A percentile compares a stretch with the other conserved stretches of the same genome.
Evolutionary conservation across 352 stramenopile species (phyloP).

Genomic region (Chrysophaeum taylorii): DNA sequence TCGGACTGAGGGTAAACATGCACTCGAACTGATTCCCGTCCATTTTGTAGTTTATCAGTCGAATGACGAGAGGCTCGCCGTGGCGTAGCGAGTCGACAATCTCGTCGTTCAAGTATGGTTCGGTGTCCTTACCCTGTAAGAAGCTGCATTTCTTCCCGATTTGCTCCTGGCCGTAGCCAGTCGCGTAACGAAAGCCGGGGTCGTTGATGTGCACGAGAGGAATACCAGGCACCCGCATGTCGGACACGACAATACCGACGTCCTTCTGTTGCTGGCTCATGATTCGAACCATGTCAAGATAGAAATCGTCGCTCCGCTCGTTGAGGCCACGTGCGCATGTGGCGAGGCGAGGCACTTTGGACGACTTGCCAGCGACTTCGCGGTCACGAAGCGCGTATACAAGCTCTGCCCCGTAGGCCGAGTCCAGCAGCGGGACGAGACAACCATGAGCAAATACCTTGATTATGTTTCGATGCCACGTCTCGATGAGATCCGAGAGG

Average conservation of each 20-base stretch:
- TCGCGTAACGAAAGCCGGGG: slow-evolving; percentile 11
- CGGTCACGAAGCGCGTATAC: neutral
- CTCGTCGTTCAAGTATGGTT: slow-evolving; percentile 28
- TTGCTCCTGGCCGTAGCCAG: slow-evolving; percentile 26
- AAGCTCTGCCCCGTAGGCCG: neutral
- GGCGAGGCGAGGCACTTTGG: neutral
- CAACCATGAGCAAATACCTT: neutral
- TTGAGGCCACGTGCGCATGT: neutral
- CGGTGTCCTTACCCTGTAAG: slow-evolving; percentile 26
- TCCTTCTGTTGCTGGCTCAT: neutral
- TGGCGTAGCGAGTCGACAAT: slow-evolving; percentile 30
- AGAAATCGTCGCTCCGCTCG: neutral
- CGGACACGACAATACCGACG: neutral
- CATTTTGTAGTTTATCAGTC: slow-evolving; percentile 30
- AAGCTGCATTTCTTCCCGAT: slow-evolving; percentile 28
- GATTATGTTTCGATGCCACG: neutral
- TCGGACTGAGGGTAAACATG: slow-evolving; percentile 24
- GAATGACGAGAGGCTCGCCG: slow-evolving; percentile 19
- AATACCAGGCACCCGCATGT: slow-evolving; percentile 24
- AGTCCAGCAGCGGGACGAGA: neutral
- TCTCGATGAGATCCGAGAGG: slow-evolving; percentile 3
- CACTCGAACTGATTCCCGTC: slow-evolving; percentile 28
- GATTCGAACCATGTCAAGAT: neutral
- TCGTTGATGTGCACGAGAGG: slow-evolving; percentile 27
- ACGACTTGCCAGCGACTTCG: neutral